phyloP scores from a whole-genome alignment of 108 stramenopile species.

The Skeletonema potamos region DNA sequence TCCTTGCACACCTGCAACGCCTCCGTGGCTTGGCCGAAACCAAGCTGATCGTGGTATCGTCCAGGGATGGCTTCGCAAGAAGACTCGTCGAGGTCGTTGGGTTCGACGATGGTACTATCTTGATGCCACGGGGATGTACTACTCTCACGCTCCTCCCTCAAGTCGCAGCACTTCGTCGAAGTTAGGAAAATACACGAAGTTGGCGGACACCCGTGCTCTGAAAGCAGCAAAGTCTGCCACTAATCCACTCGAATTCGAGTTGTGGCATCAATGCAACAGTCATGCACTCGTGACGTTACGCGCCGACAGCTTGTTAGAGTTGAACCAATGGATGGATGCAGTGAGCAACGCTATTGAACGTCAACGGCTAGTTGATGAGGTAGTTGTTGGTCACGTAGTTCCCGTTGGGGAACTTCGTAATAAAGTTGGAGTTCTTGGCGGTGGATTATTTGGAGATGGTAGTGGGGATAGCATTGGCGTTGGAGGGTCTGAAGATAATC shows the following conservation, averaged over 20 bases:
- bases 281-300: background rate
- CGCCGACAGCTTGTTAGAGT: background rate
- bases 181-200: background rate
- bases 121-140: slow-evolving; percentile 11
- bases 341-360: slow-evolving; percentile 2
- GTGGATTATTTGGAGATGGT: background rate
- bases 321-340: slow-evolving; percentile 10
- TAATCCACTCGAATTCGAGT: slow-evolving; percentile 4
- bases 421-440: background rate
- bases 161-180: background rate
- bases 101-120: slow-evolving; percentile 1
- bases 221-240: background rate
- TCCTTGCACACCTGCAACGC: background rate
- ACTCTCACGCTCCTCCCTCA: slow-evolving; percentile 11
- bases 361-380: background rate
- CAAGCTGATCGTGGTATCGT: slow-evolving; percentile 1
- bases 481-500: background rate
- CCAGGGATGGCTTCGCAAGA: slow-evolving; percentile 23
- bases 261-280: background rate
- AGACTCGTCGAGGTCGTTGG: slow-evolving; percentile 12
- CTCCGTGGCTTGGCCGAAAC: background rate
- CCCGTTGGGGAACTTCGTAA: background rate
- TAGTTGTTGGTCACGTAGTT: background rate
- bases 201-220: slow-evolving; percentile 1
- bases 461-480: background rate